Evolutionary conservation across 805 yeast species (phyloP).

Genomic region (Candida berthetii): DNA sequence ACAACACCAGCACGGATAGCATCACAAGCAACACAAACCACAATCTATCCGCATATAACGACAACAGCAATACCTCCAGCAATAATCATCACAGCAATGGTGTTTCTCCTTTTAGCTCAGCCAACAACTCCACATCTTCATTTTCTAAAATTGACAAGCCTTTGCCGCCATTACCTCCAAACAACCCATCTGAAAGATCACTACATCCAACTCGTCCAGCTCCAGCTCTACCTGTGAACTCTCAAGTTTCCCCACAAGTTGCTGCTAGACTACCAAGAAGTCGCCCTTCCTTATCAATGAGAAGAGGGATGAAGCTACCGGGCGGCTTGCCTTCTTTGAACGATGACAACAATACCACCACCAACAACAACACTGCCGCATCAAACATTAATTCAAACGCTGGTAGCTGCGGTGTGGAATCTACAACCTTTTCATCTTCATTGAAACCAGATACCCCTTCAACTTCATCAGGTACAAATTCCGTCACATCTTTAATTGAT

Average conservation of each 20-base stretch:
- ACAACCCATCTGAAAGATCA: constrained; percentile 5
- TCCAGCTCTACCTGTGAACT: constrained; percentile 20
- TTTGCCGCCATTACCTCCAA: constrained; percentile 34
- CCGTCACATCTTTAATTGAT: constrained; percentile 18
- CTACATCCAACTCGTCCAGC: constrained; percentile 22
- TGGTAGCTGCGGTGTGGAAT: not conserved
- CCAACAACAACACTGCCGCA: constrained; percentile 14
- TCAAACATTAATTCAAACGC: not conserved
- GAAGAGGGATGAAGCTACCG: constrained; percentile 86
- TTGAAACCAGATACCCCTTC: not conserved
- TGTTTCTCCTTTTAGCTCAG: not conserved
- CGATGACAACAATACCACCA: constrained; percentile 10
- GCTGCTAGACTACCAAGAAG: constrained; percentile 70
- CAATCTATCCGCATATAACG: not conserved
- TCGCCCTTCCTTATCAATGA: constrained; percentile 77
- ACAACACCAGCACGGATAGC: not conserved
- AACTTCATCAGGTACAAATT: constrained; percentile 2
- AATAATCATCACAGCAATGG: not conserved
- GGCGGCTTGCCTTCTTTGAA: constrained; percentile 55
- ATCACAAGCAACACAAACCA: not conserved
- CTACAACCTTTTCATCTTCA: not conserved
- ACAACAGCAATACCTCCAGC: not conserved
- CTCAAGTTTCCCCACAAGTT: constrained; percentile 75
- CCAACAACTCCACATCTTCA: constrained; percentile 2
- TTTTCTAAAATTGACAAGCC: constrained; percentile 25